Base-by-base conservation (phyloP, 2,329 filamentous ascomycete genomes). In the Neofusicoccum ribis region DNA sequence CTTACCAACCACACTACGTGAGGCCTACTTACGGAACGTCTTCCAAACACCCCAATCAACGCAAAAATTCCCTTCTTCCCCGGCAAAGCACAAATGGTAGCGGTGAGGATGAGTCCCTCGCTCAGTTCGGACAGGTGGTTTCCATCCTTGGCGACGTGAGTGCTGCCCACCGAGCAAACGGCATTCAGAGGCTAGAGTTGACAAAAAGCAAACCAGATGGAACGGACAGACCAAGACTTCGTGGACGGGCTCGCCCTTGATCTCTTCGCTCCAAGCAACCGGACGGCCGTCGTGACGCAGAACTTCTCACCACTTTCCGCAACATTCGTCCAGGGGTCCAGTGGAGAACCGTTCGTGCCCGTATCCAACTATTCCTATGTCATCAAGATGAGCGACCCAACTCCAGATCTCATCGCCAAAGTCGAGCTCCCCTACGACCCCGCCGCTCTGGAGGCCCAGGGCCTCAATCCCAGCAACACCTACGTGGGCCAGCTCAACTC, bases 301-400 rank as follows among this genome's bases (percentile, higher is more conserved):
- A 78, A 78, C 56, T 67, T 67, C 20, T 63, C 68, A 1, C 75
- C 74, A 6, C 70, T 76, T 27, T 41, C 65, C 3, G 72, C 70
- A 3, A 64, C 66, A n/a, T 77, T 77, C 51, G 72, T 78, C 8
- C 72, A 69, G 0, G 72, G 73, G 6, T 70, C 67, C 12, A 70
- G 70, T 0, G 74, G 74, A 14, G 71, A 68, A 27, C 67, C 67
- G 6, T 78, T 76, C 65, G 66, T 73, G 2, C 73, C 73, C 20
- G 73, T 72, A 0, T 74, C 75, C 3, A 80, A 70, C 2, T 66
- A 67, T 23, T 71, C 47, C 51, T 76, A 77, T 73, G 76, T 73
- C 66, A 86, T 84, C 0, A 89, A 75, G 0, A 85, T 84, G 68
- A 89, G 70, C 69, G 11, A 77, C 36, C 70, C 70, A 8, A 73